phyloP scores from a whole-genome alignment of 176 grass and related monocot genomes.

The Bothriochloa decipiens region DNA sequence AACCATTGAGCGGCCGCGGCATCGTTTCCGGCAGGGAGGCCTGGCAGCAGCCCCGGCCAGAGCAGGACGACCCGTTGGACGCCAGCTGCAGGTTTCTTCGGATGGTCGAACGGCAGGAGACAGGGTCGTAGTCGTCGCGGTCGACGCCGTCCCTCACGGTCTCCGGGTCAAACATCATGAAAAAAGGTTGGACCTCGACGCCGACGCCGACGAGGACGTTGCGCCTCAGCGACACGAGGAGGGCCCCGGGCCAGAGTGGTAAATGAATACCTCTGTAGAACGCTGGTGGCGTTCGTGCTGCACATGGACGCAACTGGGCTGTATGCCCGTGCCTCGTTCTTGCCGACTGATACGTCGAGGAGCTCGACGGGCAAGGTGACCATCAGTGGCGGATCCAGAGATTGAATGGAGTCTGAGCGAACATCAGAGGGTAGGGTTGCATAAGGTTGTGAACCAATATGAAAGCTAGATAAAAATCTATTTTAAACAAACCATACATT shows the following conservation, averaged over 20 bases:
- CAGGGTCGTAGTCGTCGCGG: neutral
- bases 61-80: neutral
- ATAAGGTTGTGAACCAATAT: no score
- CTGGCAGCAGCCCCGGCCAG: neutral
- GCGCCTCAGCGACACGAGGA: neutral
- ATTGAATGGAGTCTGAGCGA: no score
- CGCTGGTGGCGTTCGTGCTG: neutral
- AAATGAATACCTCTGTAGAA: rapidly evolving
- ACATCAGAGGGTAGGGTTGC: no score
- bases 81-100: neutral
- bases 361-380: neutral
- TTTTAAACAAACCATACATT: no score
- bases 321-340: neutral
- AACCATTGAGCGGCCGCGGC: neutral
- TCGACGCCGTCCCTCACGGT: no score
- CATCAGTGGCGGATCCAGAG: no score
- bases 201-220: neutral
- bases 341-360: neutral
- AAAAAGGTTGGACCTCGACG: neutral
- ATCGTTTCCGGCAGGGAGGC: neutral
- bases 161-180: rapidly evolving
- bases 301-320: neutral
- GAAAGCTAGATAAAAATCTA: no score
- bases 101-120: neutral
- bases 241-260: neutral